phyloP scores from a whole-genome alignment of 768 basidiomycete genomes.

The Lactifluus rugatus region DNA sequence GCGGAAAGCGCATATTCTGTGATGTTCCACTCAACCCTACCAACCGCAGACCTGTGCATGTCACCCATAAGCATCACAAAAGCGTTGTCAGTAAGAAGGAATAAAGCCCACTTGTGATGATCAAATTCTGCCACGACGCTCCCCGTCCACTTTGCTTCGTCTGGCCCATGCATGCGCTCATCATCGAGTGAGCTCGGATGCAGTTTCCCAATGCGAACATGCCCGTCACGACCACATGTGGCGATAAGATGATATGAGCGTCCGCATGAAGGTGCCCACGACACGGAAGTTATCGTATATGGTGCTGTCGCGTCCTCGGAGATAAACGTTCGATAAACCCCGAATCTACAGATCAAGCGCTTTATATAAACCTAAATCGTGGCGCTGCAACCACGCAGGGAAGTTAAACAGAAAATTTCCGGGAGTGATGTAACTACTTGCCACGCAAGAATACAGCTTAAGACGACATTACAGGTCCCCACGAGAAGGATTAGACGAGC shows the following conservation, averaged over 20 bases:
- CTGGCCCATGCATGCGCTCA: constrained; percentile 30
- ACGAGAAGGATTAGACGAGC: too few species aligned
- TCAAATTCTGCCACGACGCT: constrained; percentile 78
- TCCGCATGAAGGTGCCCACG: constrained; percentile 94
- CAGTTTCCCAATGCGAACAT: constrained; percentile 84
- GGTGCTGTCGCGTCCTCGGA: constrained; percentile 32
- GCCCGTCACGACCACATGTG: constrained; percentile 79
- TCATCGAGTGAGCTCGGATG: constrained; percentile 41
- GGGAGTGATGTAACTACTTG: too few species aligned
- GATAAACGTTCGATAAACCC: too few species aligned
- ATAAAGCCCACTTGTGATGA: constrained; percentile 55
- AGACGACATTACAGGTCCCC: too few species aligned
- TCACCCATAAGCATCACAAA: not conserved
- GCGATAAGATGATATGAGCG: constrained; percentile 92
- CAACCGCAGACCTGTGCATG: constrained; percentile 51
- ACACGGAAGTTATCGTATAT: constrained; percentile 67
- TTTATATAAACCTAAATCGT: too few species aligned
- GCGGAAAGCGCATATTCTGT: constrained; percentile 45
- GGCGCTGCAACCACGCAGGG: too few species aligned
- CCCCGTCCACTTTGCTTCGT: constrained; percentile 61
- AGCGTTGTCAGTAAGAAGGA: not conserved
- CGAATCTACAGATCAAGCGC: constrained; percentile 30
- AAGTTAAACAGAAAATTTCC: too few species aligned
- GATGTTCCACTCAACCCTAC: constrained; percentile 91
- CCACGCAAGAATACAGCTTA: too few species aligned